Conservation (phyloP, 495 filamentous ascomycete genomes). For the Usnea hakonensis region DNA sequence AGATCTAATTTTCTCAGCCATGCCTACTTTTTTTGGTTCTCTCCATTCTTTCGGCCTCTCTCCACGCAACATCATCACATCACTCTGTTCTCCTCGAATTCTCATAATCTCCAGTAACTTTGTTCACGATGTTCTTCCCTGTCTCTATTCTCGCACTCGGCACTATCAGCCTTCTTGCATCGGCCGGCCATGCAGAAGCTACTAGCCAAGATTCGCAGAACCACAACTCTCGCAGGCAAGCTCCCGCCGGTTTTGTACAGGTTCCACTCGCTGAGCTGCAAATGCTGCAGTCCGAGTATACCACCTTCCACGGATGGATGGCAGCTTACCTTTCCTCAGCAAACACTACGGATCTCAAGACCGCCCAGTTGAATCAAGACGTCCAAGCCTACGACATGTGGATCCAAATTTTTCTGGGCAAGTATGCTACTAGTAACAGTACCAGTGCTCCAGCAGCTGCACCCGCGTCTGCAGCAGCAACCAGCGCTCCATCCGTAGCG, state of each 20-base stretch:
- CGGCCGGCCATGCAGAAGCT: conserved; percentile 5
- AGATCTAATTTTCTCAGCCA: neutral
- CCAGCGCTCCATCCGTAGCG: neutral
- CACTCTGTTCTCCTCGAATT: too few relatives aligned
- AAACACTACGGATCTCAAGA: neutral
- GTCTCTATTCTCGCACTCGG: neutral
- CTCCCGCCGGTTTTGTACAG: neutral
- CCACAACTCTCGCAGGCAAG: neutral
- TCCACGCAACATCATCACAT: neutral
- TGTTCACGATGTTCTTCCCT: neutral
- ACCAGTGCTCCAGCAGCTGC: neutral
- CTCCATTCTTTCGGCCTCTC: neutral
- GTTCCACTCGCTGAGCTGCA: conserved; percentile 2
- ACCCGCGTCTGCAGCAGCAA: neutral
- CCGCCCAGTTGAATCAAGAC: neutral
- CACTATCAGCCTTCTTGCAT: conserved; percentile 7
- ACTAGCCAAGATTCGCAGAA: neutral
- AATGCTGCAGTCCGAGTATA: conserved; percentile 6
- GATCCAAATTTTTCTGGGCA: conserved; percentile 6
- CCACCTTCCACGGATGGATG: conserved; percentile 8
- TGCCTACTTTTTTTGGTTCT: neutral
- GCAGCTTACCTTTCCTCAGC: conserved; percentile 1
- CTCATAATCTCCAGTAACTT: too few relatives aligned
- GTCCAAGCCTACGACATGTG: conserved; percentile 11
- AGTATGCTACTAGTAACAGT: neutral